Conservation (phyloP, 2,329 filamentous ascomycete genomes). For the Paramyrothecium sp. region DNA sequence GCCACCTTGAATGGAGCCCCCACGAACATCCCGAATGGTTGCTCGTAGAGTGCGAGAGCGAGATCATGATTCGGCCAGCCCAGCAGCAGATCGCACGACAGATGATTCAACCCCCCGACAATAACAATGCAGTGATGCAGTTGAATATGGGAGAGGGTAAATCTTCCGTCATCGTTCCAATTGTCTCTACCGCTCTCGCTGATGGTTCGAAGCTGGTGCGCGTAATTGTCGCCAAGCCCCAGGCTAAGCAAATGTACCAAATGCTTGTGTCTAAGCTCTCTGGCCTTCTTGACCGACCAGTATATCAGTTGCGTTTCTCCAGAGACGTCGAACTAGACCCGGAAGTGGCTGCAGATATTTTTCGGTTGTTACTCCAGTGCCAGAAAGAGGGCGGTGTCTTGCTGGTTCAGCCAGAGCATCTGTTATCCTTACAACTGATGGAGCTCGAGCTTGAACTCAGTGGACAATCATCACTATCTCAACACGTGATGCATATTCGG, state of each 20-base stretch:
- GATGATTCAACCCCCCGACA: constrained; percentile 46
- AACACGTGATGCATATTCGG: constrained; percentile 37
- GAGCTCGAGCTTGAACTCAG: constrained; percentile 47
- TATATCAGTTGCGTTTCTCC: constrained; percentile 60
- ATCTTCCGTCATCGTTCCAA: constrained; percentile 66
- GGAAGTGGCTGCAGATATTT: constrained; percentile 31
- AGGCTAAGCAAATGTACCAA: constrained; percentile 57
- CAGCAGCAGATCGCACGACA: constrained; percentile 56
- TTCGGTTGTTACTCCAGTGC: constrained; percentile 41
- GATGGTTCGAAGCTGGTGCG: constrained; percentile 50
- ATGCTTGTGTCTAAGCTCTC: constrained; percentile 39
- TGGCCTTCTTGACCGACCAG: constrained; percentile 50
- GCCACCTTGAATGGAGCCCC: constrained; percentile 49
- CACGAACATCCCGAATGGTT: constrained; percentile 55
- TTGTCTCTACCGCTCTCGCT: constrained; percentile 54
- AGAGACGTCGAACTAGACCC: constrained; percentile 38
- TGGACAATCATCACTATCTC: constrained; percentile 21
- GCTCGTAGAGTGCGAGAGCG: constrained; percentile 62
- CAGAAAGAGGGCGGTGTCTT: constrained; percentile 51
- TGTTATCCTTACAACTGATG: constrained; percentile 62
- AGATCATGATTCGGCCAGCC: constrained; percentile 57
- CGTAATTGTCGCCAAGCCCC: constrained; percentile 60
- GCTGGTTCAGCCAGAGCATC: constrained; percentile 61
- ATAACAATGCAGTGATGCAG: constrained; percentile 56
- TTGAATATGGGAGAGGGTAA: constrained; percentile 74